These are phyloP conservation scores for Ceratobasidium sp. DNA, from an alignment of 1,284 basidiomycete species.

Conservation along the genomic window DNA sequence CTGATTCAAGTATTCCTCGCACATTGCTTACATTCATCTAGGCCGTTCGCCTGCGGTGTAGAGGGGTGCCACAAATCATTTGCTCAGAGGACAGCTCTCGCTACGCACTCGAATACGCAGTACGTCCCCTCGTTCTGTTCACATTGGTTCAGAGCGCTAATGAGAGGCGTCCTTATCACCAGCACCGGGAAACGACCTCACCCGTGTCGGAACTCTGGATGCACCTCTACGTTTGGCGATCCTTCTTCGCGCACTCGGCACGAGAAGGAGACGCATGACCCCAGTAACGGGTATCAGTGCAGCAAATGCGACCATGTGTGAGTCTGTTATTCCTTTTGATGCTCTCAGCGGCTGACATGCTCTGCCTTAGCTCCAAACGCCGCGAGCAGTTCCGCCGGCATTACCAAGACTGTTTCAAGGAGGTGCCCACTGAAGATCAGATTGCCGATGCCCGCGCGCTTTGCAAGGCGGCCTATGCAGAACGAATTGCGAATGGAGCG, in stretches of 20 bases:
- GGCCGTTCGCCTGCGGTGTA: neutral
- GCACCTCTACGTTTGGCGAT: conserved; percentile 12
- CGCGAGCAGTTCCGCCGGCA: conserved; percentile 13
- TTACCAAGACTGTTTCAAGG: neutral
- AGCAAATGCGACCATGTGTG: conserved; percentile 12
- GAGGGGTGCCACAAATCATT: conserved; percentile 11
- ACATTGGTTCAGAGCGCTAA: neutral
- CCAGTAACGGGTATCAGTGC: conserved; percentile 24
- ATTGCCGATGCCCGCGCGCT: neutral
- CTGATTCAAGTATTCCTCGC: neutral
- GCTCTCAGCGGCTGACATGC: neutral
- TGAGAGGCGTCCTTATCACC: neutral
- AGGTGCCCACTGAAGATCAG: neutral
- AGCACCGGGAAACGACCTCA: conserved; percentile 29
- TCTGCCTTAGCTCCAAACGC: conserved; percentile 21
- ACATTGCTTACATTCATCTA: neutral
- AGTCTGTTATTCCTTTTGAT: neutral
- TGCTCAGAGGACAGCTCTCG: conserved; percentile 30
- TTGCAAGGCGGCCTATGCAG: conserved; percentile 1
- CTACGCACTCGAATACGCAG: conserved; percentile 30
- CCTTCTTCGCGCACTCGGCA: conserved; percentile 36
- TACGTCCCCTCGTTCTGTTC: neutral
- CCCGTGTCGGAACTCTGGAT: neutral
- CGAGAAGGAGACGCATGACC: conserved; percentile 36
- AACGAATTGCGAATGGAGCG: neutral